phyloP scores from a whole-genome alignment of 345 rosid genomes.

The Cardamine resedifolia region DNA sequence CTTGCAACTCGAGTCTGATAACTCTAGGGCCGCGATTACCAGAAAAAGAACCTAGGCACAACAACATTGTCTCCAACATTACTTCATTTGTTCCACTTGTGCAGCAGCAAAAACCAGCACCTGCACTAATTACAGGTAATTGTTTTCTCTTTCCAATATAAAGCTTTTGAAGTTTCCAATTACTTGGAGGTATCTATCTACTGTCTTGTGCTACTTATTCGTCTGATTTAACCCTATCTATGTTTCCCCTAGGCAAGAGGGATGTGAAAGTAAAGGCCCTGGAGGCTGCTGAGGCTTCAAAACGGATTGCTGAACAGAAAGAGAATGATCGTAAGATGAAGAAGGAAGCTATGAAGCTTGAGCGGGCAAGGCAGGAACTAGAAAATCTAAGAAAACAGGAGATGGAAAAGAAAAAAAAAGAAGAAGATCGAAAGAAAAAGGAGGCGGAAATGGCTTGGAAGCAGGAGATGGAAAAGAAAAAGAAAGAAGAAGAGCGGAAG shows the following conservation, averaged over 20 bases:
- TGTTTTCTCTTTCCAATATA: constrained; percentile 13
- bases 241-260: constrained; percentile 65
- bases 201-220: background rate
- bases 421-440: constrained; percentile 72
- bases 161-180: background rate
- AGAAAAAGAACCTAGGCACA: constrained; percentile 52
- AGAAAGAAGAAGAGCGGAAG: constrained; percentile 70
- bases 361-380: constrained; percentile 74
- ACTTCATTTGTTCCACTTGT: constrained; percentile 81
- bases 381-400: constrained; percentile 64
- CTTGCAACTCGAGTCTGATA: constrained; percentile 49
- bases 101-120: constrained; percentile 68
- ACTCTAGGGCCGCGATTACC: constrained; percentile 45
- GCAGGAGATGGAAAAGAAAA: constrained; percentile 81
- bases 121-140: constrained; percentile 62
- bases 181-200: background rate
- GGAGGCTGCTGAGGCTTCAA: constrained; percentile 87
- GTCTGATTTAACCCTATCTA: background rate
- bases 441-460: constrained; percentile 70
- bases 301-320: constrained; percentile 75
- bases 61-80: constrained; percentile 74
- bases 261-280: constrained; percentile 87
- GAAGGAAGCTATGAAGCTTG: constrained; percentile 79
- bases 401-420: constrained; percentile 71
- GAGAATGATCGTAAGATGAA: constrained; percentile 81